phyloP scores from a whole-genome alignment of 2,329 filamentous ascomycete genomes.

The Aschersonia sp. region DNA sequence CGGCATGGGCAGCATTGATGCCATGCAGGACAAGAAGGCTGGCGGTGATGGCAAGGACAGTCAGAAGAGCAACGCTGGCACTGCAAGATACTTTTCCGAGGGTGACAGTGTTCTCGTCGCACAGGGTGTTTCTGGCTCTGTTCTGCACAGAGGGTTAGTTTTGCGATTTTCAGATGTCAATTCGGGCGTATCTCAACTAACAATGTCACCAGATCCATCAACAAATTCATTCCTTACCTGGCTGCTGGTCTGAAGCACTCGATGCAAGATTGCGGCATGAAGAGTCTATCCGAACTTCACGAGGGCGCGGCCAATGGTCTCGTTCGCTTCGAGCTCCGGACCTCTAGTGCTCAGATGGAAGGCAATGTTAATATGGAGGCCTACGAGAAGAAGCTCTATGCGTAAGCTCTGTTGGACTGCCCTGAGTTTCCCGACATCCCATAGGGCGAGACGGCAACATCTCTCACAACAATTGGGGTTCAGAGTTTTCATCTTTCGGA shows the following conservation, averaged over 20 bases:
- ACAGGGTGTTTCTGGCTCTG: conserved; percentile 84
- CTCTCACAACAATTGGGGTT: no score
- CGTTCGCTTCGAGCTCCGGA: conserved; percentile 87
- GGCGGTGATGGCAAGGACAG: conserved; percentile 57
- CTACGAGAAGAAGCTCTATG: conserved; percentile 99
- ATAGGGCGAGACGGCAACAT: no score
- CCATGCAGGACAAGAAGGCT: conserved; percentile 99
- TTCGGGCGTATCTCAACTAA: conserved; percentile 13
- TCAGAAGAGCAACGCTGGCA: conserved; percentile 81
- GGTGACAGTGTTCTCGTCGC: conserved; percentile 89
- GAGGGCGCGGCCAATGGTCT: conserved; percentile 57
- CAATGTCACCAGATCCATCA: conserved; percentile 49
- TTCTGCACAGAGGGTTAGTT: conserved; percentile 55
- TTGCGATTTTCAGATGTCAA: background rate
- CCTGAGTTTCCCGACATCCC: no score
- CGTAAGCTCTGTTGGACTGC: conserved; percentile 31
- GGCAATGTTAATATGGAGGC: conserved; percentile 97
- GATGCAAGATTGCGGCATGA: conserved; percentile 85
- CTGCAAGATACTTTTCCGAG: conserved; percentile 96
- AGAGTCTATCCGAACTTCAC: conserved; percentile 66
- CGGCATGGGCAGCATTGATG: conserved; percentile 97
- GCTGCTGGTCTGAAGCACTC: conserved; percentile 94
- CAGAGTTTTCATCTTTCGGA: no score
- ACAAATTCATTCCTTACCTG: conserved; percentile 92
- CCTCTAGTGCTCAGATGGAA: conserved; percentile 87